Evolutionary conservation across 1,284 basidiomycete genomes (phyloP), one percentile per base, ranked within the genome.

Genomic region (Boletus smithii): DNA sequence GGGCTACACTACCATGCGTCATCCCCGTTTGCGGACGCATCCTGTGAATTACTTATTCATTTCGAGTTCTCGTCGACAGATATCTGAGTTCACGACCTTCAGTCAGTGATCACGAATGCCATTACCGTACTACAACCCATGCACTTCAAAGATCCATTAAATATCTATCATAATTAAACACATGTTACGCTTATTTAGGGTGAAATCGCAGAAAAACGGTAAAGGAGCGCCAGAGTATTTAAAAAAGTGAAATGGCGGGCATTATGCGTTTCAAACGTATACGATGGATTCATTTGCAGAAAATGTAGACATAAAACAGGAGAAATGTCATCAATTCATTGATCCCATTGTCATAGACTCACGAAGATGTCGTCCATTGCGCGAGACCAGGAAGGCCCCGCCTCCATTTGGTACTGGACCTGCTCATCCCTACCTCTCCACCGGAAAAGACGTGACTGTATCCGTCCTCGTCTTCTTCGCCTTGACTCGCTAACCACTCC

Each of bases 281-380:
- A 40, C 27, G n/a, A 55, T 53, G 32, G 18, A 48, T 46, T 29
- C 51, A 48, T 40, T 48, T 27, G 44, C 45, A 44, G 44, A 43
- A 51, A 42, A 41, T 34, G 48, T 26, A 32, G 40, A 49, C 35
- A 45, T 44, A 16, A 23, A 36, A 41, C 20, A 41, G 37, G 34
- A 36, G 33, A 37, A 32, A 36, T 27, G 35, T 7, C 16, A 9
- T 41, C 40, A 24, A 50, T 24, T 44, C 41, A 36, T 42, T 17
- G 27, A 29, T 20, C 31, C 23, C 27, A 42, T 14, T 14, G 17
- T 42, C 29, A 26, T 20, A 11, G 29, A 49, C 50, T 57, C 43
- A 63, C 42, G 60, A 53, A 23, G 61, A 49, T 31, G 56, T 46
- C 31, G 58, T 58, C 64, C 61, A 67, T 42, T 67, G 61, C 11